phyloP scores from a whole-genome alignment of 257 asterid genomes.

The Prunella vulgaris region DNA sequence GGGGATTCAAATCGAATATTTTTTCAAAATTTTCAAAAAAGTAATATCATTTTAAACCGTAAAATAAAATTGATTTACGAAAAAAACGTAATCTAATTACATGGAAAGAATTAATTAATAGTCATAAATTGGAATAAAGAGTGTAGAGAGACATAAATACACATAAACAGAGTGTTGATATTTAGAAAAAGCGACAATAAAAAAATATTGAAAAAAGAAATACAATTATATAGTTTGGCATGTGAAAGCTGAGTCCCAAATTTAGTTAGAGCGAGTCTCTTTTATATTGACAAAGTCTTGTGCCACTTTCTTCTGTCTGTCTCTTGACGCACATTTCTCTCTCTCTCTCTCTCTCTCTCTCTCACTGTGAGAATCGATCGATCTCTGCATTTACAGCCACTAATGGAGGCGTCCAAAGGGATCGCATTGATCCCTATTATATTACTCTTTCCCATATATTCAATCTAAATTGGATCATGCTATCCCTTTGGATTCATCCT shows the following conservation, averaged over 20 bases:
- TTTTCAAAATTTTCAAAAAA: no score
- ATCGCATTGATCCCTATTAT: conserved; percentile 87
- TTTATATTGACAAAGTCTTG: conserved; percentile 41
- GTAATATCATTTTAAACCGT: no score
- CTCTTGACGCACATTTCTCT: conserved; percentile 19
- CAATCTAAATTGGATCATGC: conserved; percentile 58
- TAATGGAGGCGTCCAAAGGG: conserved; percentile 96
- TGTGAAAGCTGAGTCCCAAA: conserved; percentile 22
- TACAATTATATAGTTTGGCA: not conserved
- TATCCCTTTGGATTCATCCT: conserved; percentile 72
- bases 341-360: conserved; percentile 8
- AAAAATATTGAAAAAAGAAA: conserved; percentile 2
- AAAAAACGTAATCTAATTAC: no score
- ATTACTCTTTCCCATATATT: not conserved
- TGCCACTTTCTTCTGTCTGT: conserved; percentile 48
- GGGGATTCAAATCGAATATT: no score
- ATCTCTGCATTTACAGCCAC: conserved; percentile 37
- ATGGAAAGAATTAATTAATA: no score
- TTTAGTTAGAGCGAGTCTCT: conserved; percentile 32
- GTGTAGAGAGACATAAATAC: no score
- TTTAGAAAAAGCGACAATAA: conserved; percentile 6
- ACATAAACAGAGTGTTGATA: not conserved
- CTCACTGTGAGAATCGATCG: not conserved
- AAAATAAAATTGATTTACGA: no score
- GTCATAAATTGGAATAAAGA: no score